A percentile compares a stretch with the other conserved stretches of the same genome.
Conservation (phyloP, 306 rosid genomes). For the Quercus mongolica region DNA sequence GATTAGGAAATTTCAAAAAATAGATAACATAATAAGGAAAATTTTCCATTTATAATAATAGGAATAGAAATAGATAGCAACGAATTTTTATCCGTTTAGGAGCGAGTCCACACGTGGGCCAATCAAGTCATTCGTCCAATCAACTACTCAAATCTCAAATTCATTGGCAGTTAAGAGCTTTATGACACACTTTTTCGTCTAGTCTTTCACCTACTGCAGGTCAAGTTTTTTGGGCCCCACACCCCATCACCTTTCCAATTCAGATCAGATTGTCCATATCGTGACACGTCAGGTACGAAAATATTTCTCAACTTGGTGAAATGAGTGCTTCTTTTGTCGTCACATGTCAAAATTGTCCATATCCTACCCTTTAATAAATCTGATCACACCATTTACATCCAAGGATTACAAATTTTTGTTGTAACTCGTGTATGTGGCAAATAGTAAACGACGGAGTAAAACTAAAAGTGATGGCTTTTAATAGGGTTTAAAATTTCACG, state of each 20-base stretch:
- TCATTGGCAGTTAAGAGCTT: background rate
- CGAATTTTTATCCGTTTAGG: constrained; percentile 21
- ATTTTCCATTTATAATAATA: too few species aligned
- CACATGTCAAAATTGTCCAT: background rate
- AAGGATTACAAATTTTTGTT: too few species aligned
- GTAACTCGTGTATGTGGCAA: too few species aligned
- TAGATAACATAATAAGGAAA: too few species aligned
- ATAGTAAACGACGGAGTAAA: too few species aligned
- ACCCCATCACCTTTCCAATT: background rate
- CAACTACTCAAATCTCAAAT: background rate
- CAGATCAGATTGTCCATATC: background rate
- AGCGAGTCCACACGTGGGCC: constrained; percentile 36
- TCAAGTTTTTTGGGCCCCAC: constrained; percentile 6
- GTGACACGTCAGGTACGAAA: constrained; percentile 13
- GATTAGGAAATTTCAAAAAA: too few species aligned
- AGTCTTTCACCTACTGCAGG: background rate
- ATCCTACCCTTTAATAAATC: too few species aligned
- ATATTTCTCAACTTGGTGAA: background rate
- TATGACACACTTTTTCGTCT: constrained; percentile 8
- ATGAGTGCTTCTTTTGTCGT: background rate
- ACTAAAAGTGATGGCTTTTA: too few species aligned
- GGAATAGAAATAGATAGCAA: constrained; percentile 11
- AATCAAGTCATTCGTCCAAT: constrained; percentile 6
- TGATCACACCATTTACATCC: background rate
- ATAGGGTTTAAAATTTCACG: too few species aligned